Evolutionary conservation across 2,329 filamentous ascomycete species (phyloP), one percentile per base, ranked within the genome.

Genomic region (Fusarium sp.): DNA sequence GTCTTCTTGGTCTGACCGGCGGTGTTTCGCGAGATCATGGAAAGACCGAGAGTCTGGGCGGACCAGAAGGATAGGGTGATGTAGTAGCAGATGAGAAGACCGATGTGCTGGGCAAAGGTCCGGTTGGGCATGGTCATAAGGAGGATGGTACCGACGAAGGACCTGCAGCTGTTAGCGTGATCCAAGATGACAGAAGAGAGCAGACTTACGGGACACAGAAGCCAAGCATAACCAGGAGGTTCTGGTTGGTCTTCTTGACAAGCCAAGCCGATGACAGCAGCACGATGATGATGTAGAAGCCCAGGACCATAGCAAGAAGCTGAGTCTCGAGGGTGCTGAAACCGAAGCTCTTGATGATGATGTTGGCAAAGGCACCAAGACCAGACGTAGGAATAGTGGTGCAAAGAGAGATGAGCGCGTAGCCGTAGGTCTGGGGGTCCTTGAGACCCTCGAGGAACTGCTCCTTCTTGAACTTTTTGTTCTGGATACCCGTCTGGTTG

Each of bases 11-110:
- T 92, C 71, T 91, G 89, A 0, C 90, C 90, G 34, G 87, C 90
- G 7, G 91, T 82, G 74, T 93, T 93, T 23, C 90, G 85, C 2
- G 87, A 87, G 63, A 92, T 83, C 82, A 93, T 84, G 13, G 88
- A 89, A 72, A 92, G 83, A 14, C 85, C 82, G 13, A 92, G 81
- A 3, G 88, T 90, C 73, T 90, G 87, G 0, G 90, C 90, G 0
- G 90, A 89, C 90, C 90, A 93, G 84, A 93, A 93, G 13, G 89
- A 91, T 20, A 93, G 83, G 0, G 88, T 89, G 70, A 93, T 89
- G 80, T 93, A 93, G 82, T 93, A 93, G 75, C 84, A 86, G 74
- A 93, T 86, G 16, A 93, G 81, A 2, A 93, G 83, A 14, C 91
- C 91, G 38, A 89, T 83, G 77, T 90, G 85, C 36, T 87, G 88